Evolutionary conservation across 1,284 basidiomycete species (phyloP).

Genomic region (Microbotryomycetes sp.): DNA sequence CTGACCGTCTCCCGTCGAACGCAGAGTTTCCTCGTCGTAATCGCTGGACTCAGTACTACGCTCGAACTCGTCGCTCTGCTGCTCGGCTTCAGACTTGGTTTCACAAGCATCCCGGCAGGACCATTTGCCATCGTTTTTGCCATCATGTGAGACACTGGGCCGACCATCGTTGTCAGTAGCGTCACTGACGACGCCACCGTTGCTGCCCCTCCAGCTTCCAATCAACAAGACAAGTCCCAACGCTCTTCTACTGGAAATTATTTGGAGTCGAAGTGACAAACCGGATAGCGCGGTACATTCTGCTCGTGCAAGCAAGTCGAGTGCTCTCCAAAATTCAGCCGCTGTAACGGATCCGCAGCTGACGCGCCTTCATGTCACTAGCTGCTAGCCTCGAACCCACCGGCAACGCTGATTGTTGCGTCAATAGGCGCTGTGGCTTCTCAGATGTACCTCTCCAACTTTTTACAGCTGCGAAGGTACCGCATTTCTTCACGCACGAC

Average conservation of each 20-base stretch:
- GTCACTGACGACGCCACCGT: neutral
- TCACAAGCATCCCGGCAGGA: conserved; percentile 68
- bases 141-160: conserved; percentile 69
- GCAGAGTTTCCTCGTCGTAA: conserved; percentile 67
- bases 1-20: neutral
- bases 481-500: conserved; percentile 57
- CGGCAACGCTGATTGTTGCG: conserved; percentile 56
- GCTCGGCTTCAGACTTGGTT: conserved; percentile 54
- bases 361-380: conserved; percentile 49
- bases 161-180: conserved; percentile 57
- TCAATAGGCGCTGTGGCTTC: conserved; percentile 61
- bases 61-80: conserved; percentile 59
- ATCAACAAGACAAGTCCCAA: conserved; percentile 13
- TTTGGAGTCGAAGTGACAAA: conserved; percentile 17
- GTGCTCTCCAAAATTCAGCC: neutral
- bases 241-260: conserved; percentile 18
- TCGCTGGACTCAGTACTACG: conserved; percentile 57
- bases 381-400: conserved; percentile 60
- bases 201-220: conserved; percentile 10
- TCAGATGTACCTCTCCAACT: conserved; percentile 68
- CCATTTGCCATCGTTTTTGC: conserved; percentile 57
- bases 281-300: conserved; percentile 16
- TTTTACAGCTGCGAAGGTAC: conserved; percentile 64
- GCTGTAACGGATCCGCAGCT: neutral
- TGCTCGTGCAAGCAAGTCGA: neutral